phyloP scores from a whole-genome alignment of 2,329 filamentous ascomycete species.

The Neopestalotiopsis sp. region DNA sequence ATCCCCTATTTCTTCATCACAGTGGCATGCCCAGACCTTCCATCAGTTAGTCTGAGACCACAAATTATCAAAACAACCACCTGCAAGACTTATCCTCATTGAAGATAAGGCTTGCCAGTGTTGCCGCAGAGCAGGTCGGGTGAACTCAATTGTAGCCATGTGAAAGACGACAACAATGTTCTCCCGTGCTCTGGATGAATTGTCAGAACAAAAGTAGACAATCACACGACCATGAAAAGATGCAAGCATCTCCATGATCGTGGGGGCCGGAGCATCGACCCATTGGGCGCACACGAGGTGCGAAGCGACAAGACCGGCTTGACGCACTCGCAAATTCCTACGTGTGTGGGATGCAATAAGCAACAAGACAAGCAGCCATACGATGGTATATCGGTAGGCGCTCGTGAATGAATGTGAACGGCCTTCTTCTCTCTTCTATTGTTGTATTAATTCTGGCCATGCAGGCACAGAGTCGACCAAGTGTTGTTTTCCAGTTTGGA shows the following conservation, averaged over 20 bases:
- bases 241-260: slow-evolving; percentile 27
- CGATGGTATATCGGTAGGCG: slow-evolving; percentile 23
- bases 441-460: slow-evolving; percentile 21
- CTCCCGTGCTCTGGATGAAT: slow-evolving; percentile 19
- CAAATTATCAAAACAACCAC: slow-evolving; percentile 16
- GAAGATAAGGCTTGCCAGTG: slow-evolving; percentile 19
- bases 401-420: slow-evolving; percentile 39
- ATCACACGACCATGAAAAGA: slow-evolving; percentile 27
- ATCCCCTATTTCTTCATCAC: slow-evolving; percentile 36
- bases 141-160: slow-evolving; percentile 16
- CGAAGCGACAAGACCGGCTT: slow-evolving; percentile 50
- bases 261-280: slow-evolving; percentile 61
- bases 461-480: slow-evolving; percentile 19
- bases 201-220: slow-evolving; percentile 36
- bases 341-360: slow-evolving; percentile 40
- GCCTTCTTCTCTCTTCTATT: slow-evolving; percentile 27
- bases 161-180: not conserved
- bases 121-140: slow-evolving; percentile 30
- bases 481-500: slow-evolving; percentile 28
- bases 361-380: slow-evolving; percentile 33
- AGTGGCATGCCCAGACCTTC: slow-evolving; percentile 21
- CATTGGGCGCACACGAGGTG: slow-evolving; percentile 42
- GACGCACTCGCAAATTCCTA: slow-evolving; percentile 30
- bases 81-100: slow-evolving; percentile 12
- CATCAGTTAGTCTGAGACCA: slow-evolving; percentile 21